A percentile compares a stretch with the other conserved stretches of the same genome.
Conservation (phyloP, 2,329 filamentous ascomycete genomes). For the Paecilomyces sp. region DNA sequence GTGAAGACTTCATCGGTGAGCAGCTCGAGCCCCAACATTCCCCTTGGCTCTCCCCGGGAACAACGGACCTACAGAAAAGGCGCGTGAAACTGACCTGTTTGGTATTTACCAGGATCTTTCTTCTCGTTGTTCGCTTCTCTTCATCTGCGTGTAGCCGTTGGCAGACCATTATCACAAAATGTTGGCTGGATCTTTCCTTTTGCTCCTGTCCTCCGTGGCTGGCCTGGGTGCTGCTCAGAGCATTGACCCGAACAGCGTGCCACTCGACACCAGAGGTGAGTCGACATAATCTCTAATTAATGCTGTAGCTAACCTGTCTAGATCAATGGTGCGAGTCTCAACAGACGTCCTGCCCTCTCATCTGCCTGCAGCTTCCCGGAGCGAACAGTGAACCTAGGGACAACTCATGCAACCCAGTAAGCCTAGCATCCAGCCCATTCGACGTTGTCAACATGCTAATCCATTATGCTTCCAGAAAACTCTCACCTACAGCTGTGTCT, state of each 20-base stretch:
- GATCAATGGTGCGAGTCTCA: slow-evolving; percentile 38
- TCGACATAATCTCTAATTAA: background rate
- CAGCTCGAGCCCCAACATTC: background rate
- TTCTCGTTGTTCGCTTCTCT: slow-evolving; percentile 1
- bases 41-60: background rate
- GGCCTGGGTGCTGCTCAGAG: slow-evolving; percentile 27
- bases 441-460: background rate
- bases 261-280: slow-evolving; percentile 28
- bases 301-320: slow-evolving; percentile 12
- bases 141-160: slow-evolving; percentile 6
- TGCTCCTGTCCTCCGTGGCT: slow-evolving; percentile 23
- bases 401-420: slow-evolving; percentile 37
- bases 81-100: background rate
- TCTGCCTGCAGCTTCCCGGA: slow-evolving; percentile 36
- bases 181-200: slow-evolving; percentile 16
- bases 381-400: slow-evolving; percentile 23
- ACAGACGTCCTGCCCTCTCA: slow-evolving; percentile 35
- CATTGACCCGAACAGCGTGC: slow-evolving; percentile 32
- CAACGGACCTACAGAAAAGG: background rate
- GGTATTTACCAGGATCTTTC: background rate
- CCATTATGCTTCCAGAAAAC: slow-evolving; percentile 23
- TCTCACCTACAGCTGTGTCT: slow-evolving; percentile 52
- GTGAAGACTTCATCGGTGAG: background rate
- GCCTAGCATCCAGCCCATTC: background rate
- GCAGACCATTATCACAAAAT: slow-evolving; percentile 17